Evolutionary conservation across 495 filamentous ascomycete genomes (phyloP), one percentile per base, ranked within the genome.

Genomic region (Entonaema liquescens): DNA sequence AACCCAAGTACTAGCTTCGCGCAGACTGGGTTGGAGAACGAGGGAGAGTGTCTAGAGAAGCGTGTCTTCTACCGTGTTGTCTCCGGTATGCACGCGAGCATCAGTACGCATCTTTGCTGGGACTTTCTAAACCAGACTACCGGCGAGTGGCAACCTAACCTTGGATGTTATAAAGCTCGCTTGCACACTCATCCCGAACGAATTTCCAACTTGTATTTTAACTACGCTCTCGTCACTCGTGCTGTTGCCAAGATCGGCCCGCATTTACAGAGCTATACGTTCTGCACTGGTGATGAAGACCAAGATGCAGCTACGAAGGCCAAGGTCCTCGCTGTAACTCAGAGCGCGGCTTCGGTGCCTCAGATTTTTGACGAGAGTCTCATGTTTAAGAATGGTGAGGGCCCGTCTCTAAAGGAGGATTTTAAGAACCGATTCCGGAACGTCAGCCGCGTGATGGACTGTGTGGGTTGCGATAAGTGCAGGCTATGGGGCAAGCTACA

Each of bases 401-500:
- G 85, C 9, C 83, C 85, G n/a, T 85, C 84, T 2, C 83, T 98
- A 38, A 98, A 98, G 77, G 96, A 98, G 77, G 95, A 99, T 76
- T 99, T 99, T 86, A 91, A 93, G 72, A 95, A 96, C 77, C 92
- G 95, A 13, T 98, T 99, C 87, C 88, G 95, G 70, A 99, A 99
- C 71, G 93, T 99, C 59, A 94, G 91, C 71, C 88, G 95, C 21
- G 82, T 98, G 72, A 99, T 99, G 95, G 95, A 99, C 81, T 99
- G 95, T 78, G 95, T 98, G 15, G 95, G 95, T 21, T 99, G 95
- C 80, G 95, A 99, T 82, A 99, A 99, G 82, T 99, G 95, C 81
- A 89, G 95, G 15, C 88, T 99, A 2, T 99, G 95, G 96, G 95
- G 95, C 55, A 99, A 98, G 79, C 79, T 99, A n/a, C 95, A 99